Evolutionary conservation across 2,329 filamentous ascomycete genomes (phyloP).

Genomic region (Talaromyces funiculosus): DNA sequence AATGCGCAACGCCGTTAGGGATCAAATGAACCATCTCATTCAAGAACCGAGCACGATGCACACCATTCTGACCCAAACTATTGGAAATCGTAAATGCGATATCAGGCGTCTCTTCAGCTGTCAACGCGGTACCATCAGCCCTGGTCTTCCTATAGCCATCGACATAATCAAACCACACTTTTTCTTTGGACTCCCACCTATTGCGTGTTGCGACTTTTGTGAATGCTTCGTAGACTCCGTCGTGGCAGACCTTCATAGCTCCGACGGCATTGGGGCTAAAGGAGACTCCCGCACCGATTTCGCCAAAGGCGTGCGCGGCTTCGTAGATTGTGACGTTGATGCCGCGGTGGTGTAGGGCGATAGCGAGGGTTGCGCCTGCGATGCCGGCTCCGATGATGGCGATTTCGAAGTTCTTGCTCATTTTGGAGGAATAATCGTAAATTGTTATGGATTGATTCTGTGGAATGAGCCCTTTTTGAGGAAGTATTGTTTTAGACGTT

Average conservation of each 20-base stretch:
- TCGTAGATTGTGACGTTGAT: constrained; percentile 18
- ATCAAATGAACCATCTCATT: constrained; percentile 12
- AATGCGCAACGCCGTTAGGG: constrained; percentile 4
- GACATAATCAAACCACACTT: constrained; percentile 8
- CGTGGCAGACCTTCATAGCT: constrained; percentile 9
- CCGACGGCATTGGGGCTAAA: constrained; percentile 10
- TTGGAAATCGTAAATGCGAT: not conserved
- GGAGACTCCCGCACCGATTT: constrained; percentile 18
- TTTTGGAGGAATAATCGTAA: not conserved
- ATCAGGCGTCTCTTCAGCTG: not conserved
- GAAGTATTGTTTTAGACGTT: too few relatives aligned
- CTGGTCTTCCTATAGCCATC: constrained; percentile 1
- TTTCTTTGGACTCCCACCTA: constrained; percentile 5
- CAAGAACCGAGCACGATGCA: constrained; percentile 15
- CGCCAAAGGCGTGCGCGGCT: constrained; percentile 18
- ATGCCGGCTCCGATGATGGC: constrained; percentile 39
- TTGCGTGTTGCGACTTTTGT: constrained; percentile 9
- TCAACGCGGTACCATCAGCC: not conserved
- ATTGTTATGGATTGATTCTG: not conserved
- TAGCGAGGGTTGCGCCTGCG: constrained; percentile 33
- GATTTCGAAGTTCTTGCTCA: constrained; percentile 15
- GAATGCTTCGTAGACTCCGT: constrained; percentile 6
- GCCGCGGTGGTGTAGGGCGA: constrained; percentile 30
- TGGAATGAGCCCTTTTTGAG: too few relatives aligned
- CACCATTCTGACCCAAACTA: constrained; percentile 1